phyloP scores from a whole-genome alignment of 441 rosid genomes.

The Capsella rubella region DNA sequence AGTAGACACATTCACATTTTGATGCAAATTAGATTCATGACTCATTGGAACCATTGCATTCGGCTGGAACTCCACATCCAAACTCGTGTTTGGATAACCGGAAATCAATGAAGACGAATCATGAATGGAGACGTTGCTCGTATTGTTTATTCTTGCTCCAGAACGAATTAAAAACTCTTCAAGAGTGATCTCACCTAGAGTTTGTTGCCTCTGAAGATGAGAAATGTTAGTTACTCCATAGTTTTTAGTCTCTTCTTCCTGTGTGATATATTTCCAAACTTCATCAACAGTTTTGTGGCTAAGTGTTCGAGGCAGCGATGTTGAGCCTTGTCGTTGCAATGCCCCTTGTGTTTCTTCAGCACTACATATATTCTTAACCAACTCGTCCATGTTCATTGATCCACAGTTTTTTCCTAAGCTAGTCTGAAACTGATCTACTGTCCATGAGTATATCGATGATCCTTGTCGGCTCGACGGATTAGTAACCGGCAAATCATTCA shows the following conservation, averaged over 20 bases:
- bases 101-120: constrained; percentile 22
- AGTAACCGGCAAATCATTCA: constrained; percentile 43
- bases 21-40: constrained; percentile 56
- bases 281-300: constrained; percentile 83
- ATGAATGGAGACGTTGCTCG: constrained; percentile 47
- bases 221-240: constrained; percentile 47
- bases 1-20: constrained; percentile 58
- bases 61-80: constrained; percentile 63
- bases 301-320: constrained; percentile 74
- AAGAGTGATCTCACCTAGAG: constrained; percentile 76
- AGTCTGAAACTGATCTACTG: constrained; percentile 73
- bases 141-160: constrained; percentile 63
- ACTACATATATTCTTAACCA: constrained; percentile 69
- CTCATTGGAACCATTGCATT: constrained; percentile 32
- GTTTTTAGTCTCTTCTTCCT: constrained; percentile 44
- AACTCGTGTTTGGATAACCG: constrained; percentile 24
- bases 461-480: constrained; percentile 54
- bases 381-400: constrained; percentile 88
- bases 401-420: constrained; percentile 74
- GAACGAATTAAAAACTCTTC: constrained; percentile 79
- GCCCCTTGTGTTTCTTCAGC: constrained; percentile 67
- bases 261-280: constrained; percentile 72
- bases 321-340: constrained; percentile 72
- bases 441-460: constrained; percentile 72
- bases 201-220: constrained; percentile 64